Conservation (phyloP, 1,284 basidiomycete species). For the Inonotus obliquus region DNA sequence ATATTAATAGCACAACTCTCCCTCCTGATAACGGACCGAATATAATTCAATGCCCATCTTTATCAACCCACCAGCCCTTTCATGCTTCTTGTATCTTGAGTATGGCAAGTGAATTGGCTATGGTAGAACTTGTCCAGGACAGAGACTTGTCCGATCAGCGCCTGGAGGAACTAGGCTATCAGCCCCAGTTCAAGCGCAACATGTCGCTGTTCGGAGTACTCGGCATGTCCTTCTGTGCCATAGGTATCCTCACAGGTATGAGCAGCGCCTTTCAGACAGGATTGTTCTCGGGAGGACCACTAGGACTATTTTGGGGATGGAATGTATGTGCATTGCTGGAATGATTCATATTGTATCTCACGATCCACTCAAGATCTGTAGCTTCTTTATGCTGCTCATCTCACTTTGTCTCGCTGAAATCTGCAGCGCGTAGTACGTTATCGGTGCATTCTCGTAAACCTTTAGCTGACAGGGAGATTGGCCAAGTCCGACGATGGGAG, state of each 20-base stretch:
- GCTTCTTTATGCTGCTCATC: conserved; percentile 56
- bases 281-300: conserved; percentile 52
- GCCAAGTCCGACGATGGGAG: conserved; percentile 49
- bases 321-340: conserved; percentile 37
- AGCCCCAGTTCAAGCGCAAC: conserved; percentile 49
- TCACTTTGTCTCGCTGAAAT: conserved; percentile 55
- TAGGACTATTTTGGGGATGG: conserved; percentile 63
- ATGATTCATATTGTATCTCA: not conserved
- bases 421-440: conserved; percentile 51
- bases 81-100: too few species aligned
- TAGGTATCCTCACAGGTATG: conserved; percentile 58
- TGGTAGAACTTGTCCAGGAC: conserved; percentile 23
- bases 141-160: too few species aligned
- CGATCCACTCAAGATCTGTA: conserved; percentile 48
- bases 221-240: conserved; percentile 59
- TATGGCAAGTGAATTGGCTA: too few species aligned
- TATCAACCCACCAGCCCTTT: too few species aligned
- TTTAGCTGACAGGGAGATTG: not conserved
- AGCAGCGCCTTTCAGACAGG: conserved; percentile 56
- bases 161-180: conserved; percentile 50
- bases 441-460: not conserved
- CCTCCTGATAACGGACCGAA: too few species aligned
- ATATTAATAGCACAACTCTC: too few species aligned
- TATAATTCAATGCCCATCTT: too few species aligned
- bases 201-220: conserved; percentile 57